Base-by-base conservation (phyloP, 2,329 filamentous ascomycete genomes). In the Fusarium sp. region DNA sequence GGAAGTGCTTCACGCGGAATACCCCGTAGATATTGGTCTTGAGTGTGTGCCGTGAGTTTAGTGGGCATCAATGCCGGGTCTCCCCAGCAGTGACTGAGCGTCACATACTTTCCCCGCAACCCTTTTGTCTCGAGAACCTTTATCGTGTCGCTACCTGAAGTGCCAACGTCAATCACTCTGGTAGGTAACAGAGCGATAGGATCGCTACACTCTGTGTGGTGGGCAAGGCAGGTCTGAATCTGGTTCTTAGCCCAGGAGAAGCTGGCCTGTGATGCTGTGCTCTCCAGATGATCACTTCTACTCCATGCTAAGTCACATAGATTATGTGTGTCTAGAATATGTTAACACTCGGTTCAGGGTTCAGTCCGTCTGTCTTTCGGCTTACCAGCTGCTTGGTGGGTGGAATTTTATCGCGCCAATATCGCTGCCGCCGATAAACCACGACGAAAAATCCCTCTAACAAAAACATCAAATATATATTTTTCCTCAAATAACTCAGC, bases 71-170 rank as follows among this genome's bases (percentile, higher is more conserved):
- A 41, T 29, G 16, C 6, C 8, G 11, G 35, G 5, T 59, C 3
- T n/a, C 56, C 56, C 35, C 56, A 59, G 22, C 56, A 20, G 35
- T 59, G 56, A 29, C 56, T 59, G 14, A 59, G 35, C 0, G 56
- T 29, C 1, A 59, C 7, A 4, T 59, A 59, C 2, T 41, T 31
- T 14, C 2, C 56, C 6, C 35, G 56, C 4, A 39, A 5, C 0
- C 56, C 35, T 6, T 41, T 59, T 41, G 56, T 59, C 6, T 39
- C 56, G 4, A 59, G 6, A 2, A 41, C 16, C 11, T 41, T 59
- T 14, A 59, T 18, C n/a, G 22, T 29, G 2, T 20, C 0, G 16
- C 10, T 59, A 27, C 7, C 14, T 5, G 0, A 0, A 3, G 14
- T 7, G 2, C 56, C 56, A 2, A 59, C 35, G 10, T 41, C 35